Evolutionary conservation across 805 yeast genomes (phyloP), one percentile per base, ranked within the genome.

Genomic region (Candida chauliodis): DNA sequence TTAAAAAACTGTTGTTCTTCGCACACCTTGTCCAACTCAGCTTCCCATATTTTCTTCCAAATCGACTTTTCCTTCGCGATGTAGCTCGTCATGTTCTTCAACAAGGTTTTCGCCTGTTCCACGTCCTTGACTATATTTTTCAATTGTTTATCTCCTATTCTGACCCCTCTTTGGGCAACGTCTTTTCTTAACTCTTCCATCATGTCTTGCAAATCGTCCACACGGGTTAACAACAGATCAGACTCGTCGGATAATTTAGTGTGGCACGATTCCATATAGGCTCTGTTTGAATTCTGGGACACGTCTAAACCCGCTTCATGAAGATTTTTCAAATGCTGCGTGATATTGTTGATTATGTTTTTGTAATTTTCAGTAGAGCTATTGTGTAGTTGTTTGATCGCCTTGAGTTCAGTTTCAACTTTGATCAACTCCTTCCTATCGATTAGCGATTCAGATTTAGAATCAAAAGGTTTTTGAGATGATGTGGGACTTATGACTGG

Each of bases 1-100:
- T 85, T 85, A 62, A 90, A 79, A 57, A 88, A 88, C 48, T 91
- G 95, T 58, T 93, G 98, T 53, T 90, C 97, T 52, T 88, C 95
- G 47, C 95, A 84, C 10, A 93, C 91, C 25, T 82, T 81, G 44
- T 88, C 93, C 40, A 93, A 72, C 54, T 89, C 96, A 4, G 81
- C 67, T 55, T 90, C 96, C 97, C 99, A 91, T 7, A 87, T 81
- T 48, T 77, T 77, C 54, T 86, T 85, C 96, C 98, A 89, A 22
- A 78, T 79, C 5, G 89, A 81, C 47, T 84, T 84, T 53, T 89
- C 98, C 4, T 68, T 66, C 1, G 59, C 51, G 27, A 93, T 81
- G 51, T 77, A 88, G 4, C 61, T 62, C n/a, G 73, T 69, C 73
- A 89, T 74, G 2, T 59, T 59, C 1, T 58, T 58, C 30, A 91